Evolutionary conservation across 306 rosid species (phyloP), one percentile per base, ranked within the genome.

Genomic region (Bauhinia variegata): DNA sequence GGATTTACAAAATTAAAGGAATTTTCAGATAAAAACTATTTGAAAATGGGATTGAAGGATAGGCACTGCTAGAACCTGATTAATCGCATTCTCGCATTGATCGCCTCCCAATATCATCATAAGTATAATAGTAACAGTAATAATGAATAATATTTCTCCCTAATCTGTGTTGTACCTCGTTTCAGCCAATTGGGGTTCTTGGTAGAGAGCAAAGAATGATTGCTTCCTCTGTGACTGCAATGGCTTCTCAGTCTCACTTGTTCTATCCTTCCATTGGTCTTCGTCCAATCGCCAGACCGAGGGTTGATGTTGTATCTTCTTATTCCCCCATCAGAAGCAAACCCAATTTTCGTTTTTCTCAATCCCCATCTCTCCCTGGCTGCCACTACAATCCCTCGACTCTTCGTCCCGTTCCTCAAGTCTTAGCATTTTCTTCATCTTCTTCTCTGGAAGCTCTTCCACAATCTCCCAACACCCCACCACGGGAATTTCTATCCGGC

Each of bases 231-330:
- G n/a, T n/a, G n/a, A n/a, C 51, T 6, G 43, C 55, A 6, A 50
- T 65, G 60, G 70, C 48, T 49, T 65, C 70, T 15, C 39, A 44
- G 43, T 12, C 71, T 36, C 71, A 17, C 13, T 34, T 36, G 28
- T 14, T 66, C 11, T 60, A 5, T 9, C 13, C 59, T 17, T 65
- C 59, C 7, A 2, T 34, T 1, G 11, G 31, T 50, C 58, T 34
- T 36, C 12, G 7, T 18, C 71, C 60, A 18, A 52, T 12, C 15
- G 33, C 8, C 60, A 66, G 51, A 17, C 3, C 1, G 19, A 19
- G 31, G 46, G 8, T 7, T 52, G 7, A 5, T 23, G 23, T 44
- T 53, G 13, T 33, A 13, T 31, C 1, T 33, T 10, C 52, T 4
- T 11, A 4, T 17, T 39, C 46, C 39, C 43, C 42, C 15, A 7